A percentile compares a stretch with the other conserved stretches of the same genome.
These are phyloP conservation scores for Gentiana straminea DNA, from an alignment of 257 asterid species.

Conservation along the genomic window DNA sequence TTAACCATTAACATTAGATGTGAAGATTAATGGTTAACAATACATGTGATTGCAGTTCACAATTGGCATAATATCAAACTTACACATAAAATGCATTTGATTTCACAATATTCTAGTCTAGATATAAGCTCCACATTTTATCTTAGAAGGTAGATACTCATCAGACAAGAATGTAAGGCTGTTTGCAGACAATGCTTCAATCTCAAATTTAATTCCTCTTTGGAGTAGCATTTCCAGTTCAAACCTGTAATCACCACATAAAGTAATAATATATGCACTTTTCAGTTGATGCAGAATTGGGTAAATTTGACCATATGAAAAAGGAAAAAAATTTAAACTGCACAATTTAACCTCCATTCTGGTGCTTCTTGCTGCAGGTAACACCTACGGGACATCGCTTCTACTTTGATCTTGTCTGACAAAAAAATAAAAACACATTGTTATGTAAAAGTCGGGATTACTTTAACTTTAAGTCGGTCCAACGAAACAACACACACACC, in stretches of 20 bases:
- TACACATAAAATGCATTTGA: too few species aligned
- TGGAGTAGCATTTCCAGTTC: conserved; percentile 71
- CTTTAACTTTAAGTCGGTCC: not conserved
- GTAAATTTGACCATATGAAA: conserved; percentile 2
- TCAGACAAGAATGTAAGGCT: conserved; percentile 71
- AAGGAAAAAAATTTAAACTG: not conserved
- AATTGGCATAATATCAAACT: too few species aligned
- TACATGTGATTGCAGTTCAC: too few species aligned
- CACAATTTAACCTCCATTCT: conserved; percentile 53
- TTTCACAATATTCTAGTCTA: conserved; percentile 2
- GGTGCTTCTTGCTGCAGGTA: conserved; percentile 77
- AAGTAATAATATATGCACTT: conserved; percentile 5
- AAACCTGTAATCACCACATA: conserved; percentile 29
- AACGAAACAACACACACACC: conserved; percentile 27
- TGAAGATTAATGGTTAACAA: too few species aligned
- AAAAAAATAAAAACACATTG: not conserved
- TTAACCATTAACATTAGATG: too few species aligned
- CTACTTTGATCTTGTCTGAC: conserved; percentile 59
- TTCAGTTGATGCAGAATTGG: not conserved
- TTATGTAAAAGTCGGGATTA: too few species aligned
- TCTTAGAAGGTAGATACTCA: conserved; percentile 66
- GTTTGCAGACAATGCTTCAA: conserved; percentile 73
- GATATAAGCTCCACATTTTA: conserved; percentile 38
- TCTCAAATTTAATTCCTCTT: conserved; percentile 76
- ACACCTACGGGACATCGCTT: conserved; percentile 57